These are phyloP conservation scores for Xylaria sp. DNA, from an alignment of 2,329 filamentous ascomycete genomes.

Conservation along the genomic window DNA sequence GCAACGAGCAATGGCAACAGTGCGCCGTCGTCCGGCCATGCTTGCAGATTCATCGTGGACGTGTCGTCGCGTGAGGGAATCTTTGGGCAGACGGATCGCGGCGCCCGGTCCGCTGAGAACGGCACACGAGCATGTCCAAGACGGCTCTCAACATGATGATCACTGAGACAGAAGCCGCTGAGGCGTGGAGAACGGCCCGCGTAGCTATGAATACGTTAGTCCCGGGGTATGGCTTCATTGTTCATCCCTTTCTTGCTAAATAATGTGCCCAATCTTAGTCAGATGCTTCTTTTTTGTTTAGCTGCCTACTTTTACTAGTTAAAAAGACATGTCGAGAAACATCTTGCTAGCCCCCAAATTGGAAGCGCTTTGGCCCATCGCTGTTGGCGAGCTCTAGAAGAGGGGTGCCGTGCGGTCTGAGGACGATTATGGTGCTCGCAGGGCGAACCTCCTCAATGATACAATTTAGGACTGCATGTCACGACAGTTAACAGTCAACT, in stretches of 20 bases:
- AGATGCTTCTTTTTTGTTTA: neutral
- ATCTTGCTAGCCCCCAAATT: neutral
- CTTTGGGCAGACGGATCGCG: conserved; percentile 5
- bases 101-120: conserved; percentile 16
- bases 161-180: conserved; percentile 29
- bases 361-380: conserved; percentile 31
- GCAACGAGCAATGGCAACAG: conserved; percentile 10
- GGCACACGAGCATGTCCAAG: conserved; percentile 34
- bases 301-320: neutral
- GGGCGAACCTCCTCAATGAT: conserved; percentile 17
- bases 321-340: no score
- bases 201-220: conserved; percentile 34
- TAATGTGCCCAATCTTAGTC: neutral
- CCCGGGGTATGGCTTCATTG: conserved; percentile 9
- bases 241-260: no score
- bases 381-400: conserved; percentile 28
- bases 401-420: conserved; percentile 29
- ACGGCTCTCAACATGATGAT: conserved; percentile 35
- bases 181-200: conserved; percentile 16
- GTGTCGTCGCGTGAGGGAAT: conserved; percentile 31
- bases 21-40: neutral
- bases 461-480: no score
- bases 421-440: conserved; percentile 24
- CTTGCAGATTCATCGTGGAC: conserved; percentile 26
- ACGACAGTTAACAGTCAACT: neutral